Conservation (phyloP, 371 early-diverging fungal species). For the Apophysomyces elegans region DNA sequence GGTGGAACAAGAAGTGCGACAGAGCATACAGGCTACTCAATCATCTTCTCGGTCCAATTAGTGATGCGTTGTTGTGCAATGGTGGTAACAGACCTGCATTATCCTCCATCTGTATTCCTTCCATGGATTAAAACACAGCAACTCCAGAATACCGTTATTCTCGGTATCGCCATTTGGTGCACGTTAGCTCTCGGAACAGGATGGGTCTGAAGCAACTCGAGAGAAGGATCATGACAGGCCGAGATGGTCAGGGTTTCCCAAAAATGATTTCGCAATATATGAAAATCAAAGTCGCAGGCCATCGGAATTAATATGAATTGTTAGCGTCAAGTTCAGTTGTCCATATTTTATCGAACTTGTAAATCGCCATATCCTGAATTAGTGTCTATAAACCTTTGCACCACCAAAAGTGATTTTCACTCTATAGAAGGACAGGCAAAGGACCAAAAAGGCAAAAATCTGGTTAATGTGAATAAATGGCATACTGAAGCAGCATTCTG, state of each 20-base stretch:
- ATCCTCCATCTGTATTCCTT: background rate
- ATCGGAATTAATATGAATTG: too few species aligned
- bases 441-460: too few species aligned
- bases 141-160: background rate
- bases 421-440: too few species aligned
- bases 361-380: too few species aligned
- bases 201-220: background rate
- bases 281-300: too few species aligned
- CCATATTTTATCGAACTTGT: too few species aligned
- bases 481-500: too few species aligned
- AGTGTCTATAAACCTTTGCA: too few species aligned
- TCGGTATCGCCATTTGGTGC: background rate
- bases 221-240: background rate
- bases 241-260: background rate
- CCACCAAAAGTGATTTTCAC: too few species aligned
- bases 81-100: background rate
- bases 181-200: background rate
- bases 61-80: background rate
- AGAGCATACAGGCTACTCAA: background rate
- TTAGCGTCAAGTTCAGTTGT: too few species aligned
- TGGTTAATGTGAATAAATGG: too few species aligned
- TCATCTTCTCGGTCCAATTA: background rate
- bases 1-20: conserved; percentile 50
- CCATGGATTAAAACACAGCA: background rate
- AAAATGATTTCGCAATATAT: background rate